Percentiles rank a stretch among this genome's conserved stretches.
phyloP scores from a whole-genome alignment of 768 basidiomycete genomes.

The Serendipita sp. region DNA sequence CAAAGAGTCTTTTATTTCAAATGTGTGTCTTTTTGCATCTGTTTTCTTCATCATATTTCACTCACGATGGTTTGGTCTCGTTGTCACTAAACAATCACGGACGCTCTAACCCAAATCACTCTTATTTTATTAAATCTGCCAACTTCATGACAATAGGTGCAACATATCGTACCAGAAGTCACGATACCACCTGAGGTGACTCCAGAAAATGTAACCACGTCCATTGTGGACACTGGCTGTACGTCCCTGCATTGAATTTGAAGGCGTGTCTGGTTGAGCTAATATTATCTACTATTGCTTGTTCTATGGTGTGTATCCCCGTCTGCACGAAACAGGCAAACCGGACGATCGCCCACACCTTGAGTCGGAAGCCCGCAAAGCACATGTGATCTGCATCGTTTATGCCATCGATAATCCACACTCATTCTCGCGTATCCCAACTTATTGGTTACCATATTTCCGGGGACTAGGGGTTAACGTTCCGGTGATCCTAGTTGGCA shows the following conservation, averaged over 20 bases:
- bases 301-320: not conserved
- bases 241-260: constrained; percentile 14
- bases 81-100: not conserved
- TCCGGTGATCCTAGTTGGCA: constrained; percentile 92
- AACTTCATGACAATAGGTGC: constrained; percentile 45
- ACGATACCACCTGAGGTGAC: constrained; percentile 96
- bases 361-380: constrained; percentile 88
- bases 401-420: constrained; percentile 94
- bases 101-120: not conserved
- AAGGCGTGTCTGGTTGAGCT: not conserved
- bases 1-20: constrained; percentile 83
- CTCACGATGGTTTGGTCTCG: not conserved
- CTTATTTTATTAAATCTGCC: not conserved
- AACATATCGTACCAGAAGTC: constrained; percentile 89
- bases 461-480: constrained; percentile 92
- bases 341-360: constrained; percentile 77
- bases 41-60: not conserved
- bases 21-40: constrained; percentile 34
- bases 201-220: constrained; percentile 93
- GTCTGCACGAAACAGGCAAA: constrained; percentile 36
- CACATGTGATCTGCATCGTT: constrained; percentile 95
- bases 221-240: constrained; percentile 97
- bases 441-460: constrained; percentile 94
- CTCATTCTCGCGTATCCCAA: constrained; percentile 94
- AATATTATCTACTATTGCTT: not conserved